These are phyloP conservation scores for Sonneratia caseolaris DNA, from an alignment of 345 rosid genomes.

Conservation along the genomic window DNA sequence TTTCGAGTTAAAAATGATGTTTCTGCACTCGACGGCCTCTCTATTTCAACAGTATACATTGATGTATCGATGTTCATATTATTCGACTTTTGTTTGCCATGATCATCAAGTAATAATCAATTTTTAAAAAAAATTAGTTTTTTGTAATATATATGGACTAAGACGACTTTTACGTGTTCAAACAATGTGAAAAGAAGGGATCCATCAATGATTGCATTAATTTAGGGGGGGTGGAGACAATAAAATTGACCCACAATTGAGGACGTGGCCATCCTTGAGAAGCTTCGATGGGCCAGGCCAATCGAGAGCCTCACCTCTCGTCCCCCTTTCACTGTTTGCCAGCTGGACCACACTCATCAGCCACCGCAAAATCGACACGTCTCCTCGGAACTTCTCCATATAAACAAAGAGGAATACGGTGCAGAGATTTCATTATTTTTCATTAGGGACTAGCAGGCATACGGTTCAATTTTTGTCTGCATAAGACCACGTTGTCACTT, in stretches of 20 bases:
- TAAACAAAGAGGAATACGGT: too few species aligned
- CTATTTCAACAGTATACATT: too few species aligned
- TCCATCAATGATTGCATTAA: constrained; percentile 4
- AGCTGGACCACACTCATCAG: not conserved
- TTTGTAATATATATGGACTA: not conserved
- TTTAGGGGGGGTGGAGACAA: not conserved
- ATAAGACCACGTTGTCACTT: too few species aligned
- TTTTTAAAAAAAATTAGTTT: not conserved
- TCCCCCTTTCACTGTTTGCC: not conserved
- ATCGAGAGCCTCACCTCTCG: not conserved
- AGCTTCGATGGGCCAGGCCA: not conserved
- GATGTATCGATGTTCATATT: too few species aligned
- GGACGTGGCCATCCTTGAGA: not conserved
- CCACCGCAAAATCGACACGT: not conserved
- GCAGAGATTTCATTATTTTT: too few species aligned
- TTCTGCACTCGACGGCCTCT: too few species aligned
- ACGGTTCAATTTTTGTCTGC: too few species aligned
- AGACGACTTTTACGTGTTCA: not conserved
- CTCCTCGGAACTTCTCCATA: not conserved
- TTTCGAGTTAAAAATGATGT: too few species aligned
- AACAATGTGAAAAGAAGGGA: not conserved
- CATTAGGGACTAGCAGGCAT: too few species aligned
- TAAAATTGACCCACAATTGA: not conserved
- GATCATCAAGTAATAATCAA: not conserved
- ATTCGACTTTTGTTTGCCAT: not conserved